A percentile compares a stretch with the other conserved stretches of the same genome.
These are phyloP conservation scores for Quercus alba DNA, from an alignment of 306 rosid genomes.

Conservation along the genomic window DNA sequence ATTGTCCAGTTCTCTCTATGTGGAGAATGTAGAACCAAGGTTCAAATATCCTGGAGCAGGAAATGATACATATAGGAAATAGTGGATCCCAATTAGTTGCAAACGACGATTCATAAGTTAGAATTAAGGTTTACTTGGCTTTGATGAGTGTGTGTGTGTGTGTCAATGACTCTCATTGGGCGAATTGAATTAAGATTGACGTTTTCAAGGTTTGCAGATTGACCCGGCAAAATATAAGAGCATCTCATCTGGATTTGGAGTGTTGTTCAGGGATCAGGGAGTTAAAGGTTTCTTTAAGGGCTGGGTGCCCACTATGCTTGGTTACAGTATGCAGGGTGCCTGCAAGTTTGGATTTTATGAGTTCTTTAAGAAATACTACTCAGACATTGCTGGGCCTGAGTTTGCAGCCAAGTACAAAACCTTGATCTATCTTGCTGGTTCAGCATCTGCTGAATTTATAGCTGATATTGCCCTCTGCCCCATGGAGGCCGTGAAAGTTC, in stretches of 20 bases:
- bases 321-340: slow-evolving; percentile 88
- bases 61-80: neutral
- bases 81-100: neutral
- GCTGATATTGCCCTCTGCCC: slow-evolving; percentile 86
- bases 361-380: slow-evolving; percentile 82
- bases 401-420: slow-evolving; percentile 75
- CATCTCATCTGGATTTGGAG: slow-evolving; percentile 65
- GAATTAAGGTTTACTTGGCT: neutral
- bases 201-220: slow-evolving; percentile 34
- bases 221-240: slow-evolving; percentile 70
- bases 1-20: too few relatives aligned
- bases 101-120: neutral
- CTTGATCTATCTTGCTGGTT: slow-evolving; percentile 67
- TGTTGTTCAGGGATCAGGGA: slow-evolving; percentile 72
- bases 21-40: too few relatives aligned
- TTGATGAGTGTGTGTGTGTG: neutral
- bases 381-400: slow-evolving; percentile 76
- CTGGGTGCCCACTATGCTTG: slow-evolving; percentile 81
- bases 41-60: neutral
- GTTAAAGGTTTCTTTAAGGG: slow-evolving; percentile 65
- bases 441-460: slow-evolving; percentile 83
- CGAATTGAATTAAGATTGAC: neutral
- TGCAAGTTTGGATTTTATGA: slow-evolving; percentile 77
- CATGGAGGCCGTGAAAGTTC: slow-evolving; percentile 86
- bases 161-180: neutral